phyloP scores from a whole-genome alignment of 1,139 yeast genomes.

The Kodamaea fungicola region DNA sequence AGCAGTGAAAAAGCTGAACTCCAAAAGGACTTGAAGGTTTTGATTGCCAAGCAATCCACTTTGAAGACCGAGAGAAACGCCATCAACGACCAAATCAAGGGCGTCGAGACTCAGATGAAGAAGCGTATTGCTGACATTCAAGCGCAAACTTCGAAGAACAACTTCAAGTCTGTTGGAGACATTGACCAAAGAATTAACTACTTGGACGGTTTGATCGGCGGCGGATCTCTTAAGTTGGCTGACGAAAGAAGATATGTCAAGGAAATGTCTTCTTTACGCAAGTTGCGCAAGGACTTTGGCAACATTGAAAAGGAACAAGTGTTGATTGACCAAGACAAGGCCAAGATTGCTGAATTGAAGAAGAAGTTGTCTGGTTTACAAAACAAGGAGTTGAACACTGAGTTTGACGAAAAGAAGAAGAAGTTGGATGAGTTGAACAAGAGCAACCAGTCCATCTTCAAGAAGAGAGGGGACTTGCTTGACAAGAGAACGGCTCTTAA shows the following conservation, averaged over 20 bases:
- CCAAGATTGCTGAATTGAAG: conserved; percentile 73
- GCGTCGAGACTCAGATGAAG: conserved; percentile 68
- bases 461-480: conserved; percentile 62
- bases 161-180: conserved; percentile 71
- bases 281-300: conserved; percentile 76
- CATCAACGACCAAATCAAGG: conserved; percentile 70
- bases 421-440: conserved; percentile 58
- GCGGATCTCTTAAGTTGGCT: conserved; percentile 82
- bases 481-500: conserved; percentile 67
- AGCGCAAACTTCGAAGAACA: conserved; percentile 64
- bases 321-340: conserved; percentile 76
- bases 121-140: conserved; percentile 75
- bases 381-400: conserved; percentile 58
- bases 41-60: conserved; percentile 64
- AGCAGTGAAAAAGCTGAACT: conserved; percentile 61
- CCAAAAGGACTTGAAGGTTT: conserved; percentile 60
- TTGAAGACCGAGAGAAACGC: conserved; percentile 67
- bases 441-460: conserved; percentile 60
- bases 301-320: conserved; percentile 72
- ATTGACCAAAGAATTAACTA: conserved; percentile 69
- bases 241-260: conserved; percentile 85
- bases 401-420: conserved; percentile 60
- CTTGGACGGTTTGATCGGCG: conserved; percentile 72
- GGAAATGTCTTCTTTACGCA: conserved; percentile 83
- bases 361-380: conserved; percentile 59